Evolutionary conservation across 352 stramenopile species (phyloP).

Genomic region (Pythium rhizo-oryzae): DNA sequence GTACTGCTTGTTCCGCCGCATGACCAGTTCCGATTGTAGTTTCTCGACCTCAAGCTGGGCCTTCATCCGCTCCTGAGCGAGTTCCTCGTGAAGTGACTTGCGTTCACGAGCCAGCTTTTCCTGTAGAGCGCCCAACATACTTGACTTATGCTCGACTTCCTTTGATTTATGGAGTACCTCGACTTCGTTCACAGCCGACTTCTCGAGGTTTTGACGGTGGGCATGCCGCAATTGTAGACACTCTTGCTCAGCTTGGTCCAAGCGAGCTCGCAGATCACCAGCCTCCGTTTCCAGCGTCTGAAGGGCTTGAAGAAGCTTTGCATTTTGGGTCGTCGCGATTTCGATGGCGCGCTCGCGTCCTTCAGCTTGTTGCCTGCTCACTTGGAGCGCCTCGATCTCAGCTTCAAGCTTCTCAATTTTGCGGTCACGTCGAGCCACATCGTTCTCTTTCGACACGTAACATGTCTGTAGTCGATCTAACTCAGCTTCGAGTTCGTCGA

Average conservation of each 20-base stretch:
- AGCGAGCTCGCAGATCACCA: slow-evolving; percentile 31
- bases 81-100: slow-evolving; percentile 46
- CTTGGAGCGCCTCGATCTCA: slow-evolving; percentile 59
- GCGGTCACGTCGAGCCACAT: slow-evolving; percentile 50
- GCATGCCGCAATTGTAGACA: slow-evolving; percentile 41
- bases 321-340: slow-evolving; percentile 76
- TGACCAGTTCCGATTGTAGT: slow-evolving; percentile 68
- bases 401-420: slow-evolving; percentile 59
- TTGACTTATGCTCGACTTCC: slow-evolving; percentile 45
- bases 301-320: slow-evolving; percentile 65
- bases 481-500: slow-evolving; percentile 67
- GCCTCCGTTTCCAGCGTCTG: slow-evolving; percentile 50
- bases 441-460: slow-evolving; percentile 63
- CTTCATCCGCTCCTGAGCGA: slow-evolving; percentile 42
- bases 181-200: slow-evolving; percentile 42
- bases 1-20: slow-evolving; percentile 78
- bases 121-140: slow-evolving; percentile 39
- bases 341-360: slow-evolving; percentile 73
- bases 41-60: slow-evolving; percentile 68
- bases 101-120: slow-evolving; percentile 61
- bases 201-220: slow-evolving; percentile 36
- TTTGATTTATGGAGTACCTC: slow-evolving; percentile 52
- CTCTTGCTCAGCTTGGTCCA: slow-evolving; percentile 38
- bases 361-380: slow-evolving; percentile 49
- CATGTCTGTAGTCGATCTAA: slow-evolving; percentile 64